phyloP scores from a whole-genome alignment of 352 stramenopile species.

The Globisporangium okanoganense region DNA sequence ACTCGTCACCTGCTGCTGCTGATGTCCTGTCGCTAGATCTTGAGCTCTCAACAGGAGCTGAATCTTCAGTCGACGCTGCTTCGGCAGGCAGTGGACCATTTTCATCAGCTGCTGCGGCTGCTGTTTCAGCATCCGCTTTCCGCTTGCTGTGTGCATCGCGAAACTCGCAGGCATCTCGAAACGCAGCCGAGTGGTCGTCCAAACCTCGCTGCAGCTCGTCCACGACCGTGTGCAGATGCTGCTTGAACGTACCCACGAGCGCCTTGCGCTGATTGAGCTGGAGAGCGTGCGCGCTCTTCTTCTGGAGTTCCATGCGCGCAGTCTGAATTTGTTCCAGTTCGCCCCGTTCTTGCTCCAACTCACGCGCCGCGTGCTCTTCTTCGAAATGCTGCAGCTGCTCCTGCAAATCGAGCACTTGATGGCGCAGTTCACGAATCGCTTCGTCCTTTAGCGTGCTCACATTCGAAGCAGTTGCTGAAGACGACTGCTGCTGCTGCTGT shows the following conservation, averaged over 20 bases:
- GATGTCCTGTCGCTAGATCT: neutral
- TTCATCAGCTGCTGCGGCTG: neutral
- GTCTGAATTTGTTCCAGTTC: constrained; percentile 33
- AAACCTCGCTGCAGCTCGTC: constrained; percentile 45
- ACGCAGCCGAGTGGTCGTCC: constrained; percentile 54
- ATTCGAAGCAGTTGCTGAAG: neutral
- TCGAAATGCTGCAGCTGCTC: constrained; percentile 15
- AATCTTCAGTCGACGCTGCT: constrained; percentile 8
- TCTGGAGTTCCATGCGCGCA: constrained; percentile 30
- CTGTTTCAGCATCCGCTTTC: neutral
- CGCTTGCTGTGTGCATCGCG: constrained; percentile 30
- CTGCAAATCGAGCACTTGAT: constrained; percentile 18
- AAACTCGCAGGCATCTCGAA: constrained; percentile 57
- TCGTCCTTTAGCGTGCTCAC: constrained; percentile 11
- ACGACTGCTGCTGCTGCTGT: neutral
- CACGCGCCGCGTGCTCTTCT: constrained; percentile 12
- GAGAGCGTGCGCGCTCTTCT: constrained; percentile 31
- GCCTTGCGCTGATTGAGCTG: constrained; percentile 35
- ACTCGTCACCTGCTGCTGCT: constrained; percentile 16
- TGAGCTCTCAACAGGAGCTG: neutral
- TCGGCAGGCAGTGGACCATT: neutral
- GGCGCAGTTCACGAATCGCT: constrained; percentile 12
- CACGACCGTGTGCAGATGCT: constrained; percentile 33
- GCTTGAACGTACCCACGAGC: constrained; percentile 36
- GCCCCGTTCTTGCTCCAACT: constrained; percentile 23